Evolutionary conservation across 257 asterid species (phyloP).

Genomic region (Thymus mandschuricus): DNA sequence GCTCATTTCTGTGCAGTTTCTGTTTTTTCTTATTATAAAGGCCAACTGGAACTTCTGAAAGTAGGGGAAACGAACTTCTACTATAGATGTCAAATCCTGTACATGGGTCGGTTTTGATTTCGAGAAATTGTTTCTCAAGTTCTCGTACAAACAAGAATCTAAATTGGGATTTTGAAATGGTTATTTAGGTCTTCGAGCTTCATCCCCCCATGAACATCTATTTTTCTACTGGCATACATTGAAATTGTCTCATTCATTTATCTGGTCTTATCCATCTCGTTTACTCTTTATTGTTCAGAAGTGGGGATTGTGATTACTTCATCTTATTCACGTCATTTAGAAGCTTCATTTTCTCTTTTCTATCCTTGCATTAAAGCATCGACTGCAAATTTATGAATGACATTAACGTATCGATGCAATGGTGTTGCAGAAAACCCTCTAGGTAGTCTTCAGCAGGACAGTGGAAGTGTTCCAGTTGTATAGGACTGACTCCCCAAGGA

Average conservation of each 20-base stretch:
- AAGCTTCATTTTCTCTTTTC: background rate
- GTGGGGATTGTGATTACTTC: constrained; percentile 8
- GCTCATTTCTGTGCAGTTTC: constrained; percentile 22
- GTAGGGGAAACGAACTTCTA: background rate
- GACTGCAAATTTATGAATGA: background rate
- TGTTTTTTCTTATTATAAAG: background rate
- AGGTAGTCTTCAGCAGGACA: constrained; percentile 46
- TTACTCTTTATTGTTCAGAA: constrained; percentile 19
- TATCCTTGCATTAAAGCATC: background rate
- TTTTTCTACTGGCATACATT: background rate
- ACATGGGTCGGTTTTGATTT: background rate
- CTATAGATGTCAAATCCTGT: background rate
- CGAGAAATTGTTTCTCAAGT: background rate
- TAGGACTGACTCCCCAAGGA: constrained; percentile 40
- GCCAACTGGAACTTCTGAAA: background rate
- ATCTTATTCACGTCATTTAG: constrained; percentile 7
- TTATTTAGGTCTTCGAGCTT: background rate
- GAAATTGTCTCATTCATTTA: background rate
- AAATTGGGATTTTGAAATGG: background rate
- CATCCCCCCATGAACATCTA: background rate
- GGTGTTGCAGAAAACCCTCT: constrained; percentile 43
- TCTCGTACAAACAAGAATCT: background rate
- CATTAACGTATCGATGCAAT: constrained; percentile 1
- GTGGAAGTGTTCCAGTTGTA: constrained; percentile 50
- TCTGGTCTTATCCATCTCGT: background rate